Base-by-base conservation (phyloP, 352 stramenopile species). In the Halophytophthora batemanensis region DNA sequence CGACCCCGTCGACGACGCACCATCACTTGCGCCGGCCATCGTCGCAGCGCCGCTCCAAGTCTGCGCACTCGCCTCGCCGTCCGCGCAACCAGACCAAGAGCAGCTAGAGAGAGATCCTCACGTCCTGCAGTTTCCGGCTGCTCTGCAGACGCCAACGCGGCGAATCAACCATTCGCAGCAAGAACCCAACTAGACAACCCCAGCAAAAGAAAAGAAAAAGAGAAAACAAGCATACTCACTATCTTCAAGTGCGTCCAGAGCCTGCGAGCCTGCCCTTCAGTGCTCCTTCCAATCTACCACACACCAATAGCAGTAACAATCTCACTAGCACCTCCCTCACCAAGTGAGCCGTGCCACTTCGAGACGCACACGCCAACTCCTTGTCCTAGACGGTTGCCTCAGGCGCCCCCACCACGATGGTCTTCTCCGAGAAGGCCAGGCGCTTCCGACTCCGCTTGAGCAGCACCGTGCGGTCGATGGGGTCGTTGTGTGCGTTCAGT, bases 401-500 rank as follows among this genome's bases (percentile, higher is more conserved):
- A 2, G 79, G 80, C 1, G 82, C 85, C 31, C 85, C 85, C 1
- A 95, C 82, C 40, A 93, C 84, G 52, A 95, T 95, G n/a, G 77
- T 93, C 59, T 87, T 88, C 61, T 91, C 78, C 1, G 77, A 90
- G 53, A 82, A 81, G 44, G 76, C 66, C 11, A 65, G 71, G 42
- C 78, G 79, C 56, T 90, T 90, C 29, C 74, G 74, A 50, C 71
- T 91, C 19, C 82, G 80, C 65, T 91, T 91, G 23, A 93, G 74
- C 57, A 90, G 49, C 29, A 90, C 77, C 15, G 78, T 77, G 49
- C 77, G 80, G 50, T 90, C 77, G 35, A 90, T 80, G 15, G 71
- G 80, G 29, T 87, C 77, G 35, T 70, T 74, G 46, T 79, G 63
- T 19, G 52, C 51, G 39, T 80, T 89, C 61, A 86, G 61, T 2